These are phyloP conservation scores for Peronospora farinosa DNA, from an alignment of 352 stramenopile genomes.

Conservation along the genomic window DNA sequence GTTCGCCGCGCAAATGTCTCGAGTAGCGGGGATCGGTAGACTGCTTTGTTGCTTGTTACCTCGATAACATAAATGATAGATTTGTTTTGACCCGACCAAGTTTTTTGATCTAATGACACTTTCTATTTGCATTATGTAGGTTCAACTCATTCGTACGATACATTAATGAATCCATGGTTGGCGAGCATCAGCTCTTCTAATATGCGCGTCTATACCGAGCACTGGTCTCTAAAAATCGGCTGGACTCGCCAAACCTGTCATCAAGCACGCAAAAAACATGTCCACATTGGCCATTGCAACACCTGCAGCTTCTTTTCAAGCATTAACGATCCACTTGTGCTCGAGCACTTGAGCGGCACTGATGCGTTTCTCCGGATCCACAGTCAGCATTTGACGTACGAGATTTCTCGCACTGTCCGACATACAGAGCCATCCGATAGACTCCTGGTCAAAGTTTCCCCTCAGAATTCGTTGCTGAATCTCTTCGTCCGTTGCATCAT, in stretches of 20 bases:
- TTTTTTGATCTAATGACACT: not conserved
- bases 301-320: conserved; percentile 3
- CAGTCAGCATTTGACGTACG: conserved; percentile 35
- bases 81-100: not conserved
- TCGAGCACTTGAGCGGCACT: conserved; percentile 42
- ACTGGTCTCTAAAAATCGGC: conserved; percentile 3
- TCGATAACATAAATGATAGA: not conserved
- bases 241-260: conserved; percentile 13
- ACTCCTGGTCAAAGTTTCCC: conserved; percentile 34
- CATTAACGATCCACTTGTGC: conserved; percentile 39
- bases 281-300: not conserved
- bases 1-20: no score
- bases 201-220: not conserved
- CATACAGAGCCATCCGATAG: conserved; percentile 31
- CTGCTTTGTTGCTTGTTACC: not conserved
- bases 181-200: conserved; percentile 29
- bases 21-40: no score
- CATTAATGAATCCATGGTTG: conserved; percentile 15
- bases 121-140: not conserved
- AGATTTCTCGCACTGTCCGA: conserved; percentile 38
- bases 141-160: not conserved
- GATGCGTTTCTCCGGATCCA: conserved; percentile 38
- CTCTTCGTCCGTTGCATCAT: conserved; percentile 39
- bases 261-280: not conserved
- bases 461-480: conserved; percentile 35